A percentile compares a stretch with the other conserved stretches of the same genome.
phyloP scores from a whole-genome alignment of 2,329 filamentous ascomycete species.

The Metarhizium album region DNA sequence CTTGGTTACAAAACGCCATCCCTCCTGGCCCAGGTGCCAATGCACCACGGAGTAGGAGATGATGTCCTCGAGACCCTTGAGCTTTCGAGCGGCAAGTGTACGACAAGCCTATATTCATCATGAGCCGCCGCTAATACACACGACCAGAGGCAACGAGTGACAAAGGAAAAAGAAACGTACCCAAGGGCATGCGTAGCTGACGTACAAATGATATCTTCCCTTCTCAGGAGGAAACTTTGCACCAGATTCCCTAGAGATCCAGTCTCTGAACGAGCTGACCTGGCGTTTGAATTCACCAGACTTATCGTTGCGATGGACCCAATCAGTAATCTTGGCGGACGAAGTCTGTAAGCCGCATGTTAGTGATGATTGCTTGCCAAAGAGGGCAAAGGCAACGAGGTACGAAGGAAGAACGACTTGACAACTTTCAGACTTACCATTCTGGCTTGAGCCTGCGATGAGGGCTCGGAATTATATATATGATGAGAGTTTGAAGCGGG shows the following conservation, averaged over 20 bases:
- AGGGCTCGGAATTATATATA: background rate
- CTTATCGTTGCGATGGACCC: slow-evolving; percentile 68
- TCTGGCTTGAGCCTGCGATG: background rate
- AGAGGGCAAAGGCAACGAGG: background rate
- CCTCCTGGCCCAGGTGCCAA: slow-evolving; percentile 67
- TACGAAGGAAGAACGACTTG: background rate
- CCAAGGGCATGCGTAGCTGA: slow-evolving; percentile 93
- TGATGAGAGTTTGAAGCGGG: background rate
- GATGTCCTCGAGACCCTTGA: slow-evolving; percentile 86
- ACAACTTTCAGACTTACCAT: slow-evolving; percentile 2
- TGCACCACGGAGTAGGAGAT: slow-evolving; percentile 76
- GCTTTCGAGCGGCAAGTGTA: slow-evolving; percentile 72
- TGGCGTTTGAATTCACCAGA: slow-evolving; percentile 90
- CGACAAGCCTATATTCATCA: slow-evolving; percentile 51
- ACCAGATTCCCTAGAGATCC: slow-evolving; percentile 59
- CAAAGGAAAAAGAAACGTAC: slow-evolving; percentile 22
- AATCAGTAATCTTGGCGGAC: slow-evolving; percentile 51
- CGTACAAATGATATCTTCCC: slow-evolving; percentile 86
- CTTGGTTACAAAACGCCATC: slow-evolving; percentile 72
- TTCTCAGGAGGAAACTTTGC: slow-evolving; percentile 77
- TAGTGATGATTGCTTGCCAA: background rate
- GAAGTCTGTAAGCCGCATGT: slow-evolving; percentile 3
- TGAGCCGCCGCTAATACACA: background rate
- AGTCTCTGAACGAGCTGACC: slow-evolving; percentile 70
- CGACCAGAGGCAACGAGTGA: background rate